These are phyloP conservation scores for Phytophthora citrophthora DNA, from an alignment of 352 stramenopile genomes.

Conservation along the genomic window DNA sequence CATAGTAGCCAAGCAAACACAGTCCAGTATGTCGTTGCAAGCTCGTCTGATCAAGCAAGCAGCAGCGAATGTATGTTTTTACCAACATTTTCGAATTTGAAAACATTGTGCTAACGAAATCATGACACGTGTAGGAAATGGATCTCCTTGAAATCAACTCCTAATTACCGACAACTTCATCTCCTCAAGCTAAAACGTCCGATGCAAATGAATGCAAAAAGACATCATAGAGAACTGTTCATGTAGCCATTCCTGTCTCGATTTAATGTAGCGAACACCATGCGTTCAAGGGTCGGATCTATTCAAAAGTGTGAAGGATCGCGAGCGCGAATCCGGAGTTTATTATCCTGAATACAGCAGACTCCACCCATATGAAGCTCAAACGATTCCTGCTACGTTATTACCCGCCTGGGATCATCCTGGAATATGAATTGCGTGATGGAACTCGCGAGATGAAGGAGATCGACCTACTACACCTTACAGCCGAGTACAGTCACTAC, in stretches of 20 bases:
- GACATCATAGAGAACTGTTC: too few relatives aligned
- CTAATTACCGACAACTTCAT: neutral
- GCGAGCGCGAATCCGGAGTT: slow-evolving; percentile 8
- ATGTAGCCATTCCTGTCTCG: slow-evolving; percentile 11
- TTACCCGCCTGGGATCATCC: slow-evolving; percentile 95
- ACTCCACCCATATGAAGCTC: slow-evolving; percentile 89
- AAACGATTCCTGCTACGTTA: slow-evolving; percentile 96
- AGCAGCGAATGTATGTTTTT: neutral
- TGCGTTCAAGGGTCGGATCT: slow-evolving; percentile 21
- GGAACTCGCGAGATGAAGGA: slow-evolving; percentile 94
- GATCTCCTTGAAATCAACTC: neutral
- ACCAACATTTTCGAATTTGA: neutral
- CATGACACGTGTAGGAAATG: neutral
- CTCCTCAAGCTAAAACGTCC: neutral
- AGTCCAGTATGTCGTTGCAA: neutral
- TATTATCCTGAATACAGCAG: slow-evolving; percentile 15
- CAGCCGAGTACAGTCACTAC: slow-evolving; percentile 73
- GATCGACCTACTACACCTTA: slow-evolving; percentile 95
- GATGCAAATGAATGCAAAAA: too few relatives aligned
- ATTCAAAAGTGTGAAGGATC: slow-evolving; percentile 12
- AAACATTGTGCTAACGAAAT: too few relatives aligned
- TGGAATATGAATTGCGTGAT: slow-evolving; percentile 96
- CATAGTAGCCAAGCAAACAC: neutral
- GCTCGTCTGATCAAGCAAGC: neutral
- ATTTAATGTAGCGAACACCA: slow-evolving; percentile 31